Conservation (phyloP, 2,329 filamentous ascomycete genomes). For the Fusarium torreyae region DNA sequence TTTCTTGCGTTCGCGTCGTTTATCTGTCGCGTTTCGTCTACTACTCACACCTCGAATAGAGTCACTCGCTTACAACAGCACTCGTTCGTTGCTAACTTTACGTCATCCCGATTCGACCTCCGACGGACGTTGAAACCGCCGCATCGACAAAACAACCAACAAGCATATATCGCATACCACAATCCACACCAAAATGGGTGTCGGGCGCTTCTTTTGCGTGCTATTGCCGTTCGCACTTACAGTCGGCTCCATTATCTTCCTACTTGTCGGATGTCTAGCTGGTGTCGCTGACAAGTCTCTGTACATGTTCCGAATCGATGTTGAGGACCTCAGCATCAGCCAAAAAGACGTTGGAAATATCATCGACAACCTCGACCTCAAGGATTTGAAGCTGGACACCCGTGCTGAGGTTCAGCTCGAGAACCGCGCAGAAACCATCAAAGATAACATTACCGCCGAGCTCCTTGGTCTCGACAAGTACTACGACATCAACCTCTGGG, state of each 20-base stretch:
- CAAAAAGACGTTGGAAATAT: conserved; percentile 56
- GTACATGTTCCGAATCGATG: conserved; percentile 73
- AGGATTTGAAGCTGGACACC: conserved; percentile 38
- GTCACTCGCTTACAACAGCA: conserved; percentile 34
- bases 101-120: conserved; percentile 44
- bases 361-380: conserved; percentile 51
- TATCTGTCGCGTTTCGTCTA: conserved; percentile 11
- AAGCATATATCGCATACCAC: neutral
- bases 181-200: conserved; percentile 63
- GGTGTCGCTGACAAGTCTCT: conserved; percentile 70
- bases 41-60: conserved; percentile 23
- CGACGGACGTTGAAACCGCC: conserved; percentile 25
- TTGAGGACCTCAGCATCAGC: conserved; percentile 67
- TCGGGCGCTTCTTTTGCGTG: conserved; percentile 88
- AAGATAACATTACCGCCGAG: conserved; percentile 68
- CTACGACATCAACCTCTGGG: conserved; percentile 89
- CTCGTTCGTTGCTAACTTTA: conserved; percentile 39
- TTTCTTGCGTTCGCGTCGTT: conserved; percentile 29
- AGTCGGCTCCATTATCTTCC: conserved; percentile 80
- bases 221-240: conserved; percentile 88
- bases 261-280: conserved; percentile 70
- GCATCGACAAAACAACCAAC: conserved; percentile 19
- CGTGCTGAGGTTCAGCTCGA: conserved; percentile 57
- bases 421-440: conserved; percentile 63
- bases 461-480: conserved; percentile 77